These are phyloP conservation scores for Viola pubescens DNA, from an alignment of 441 rosid species.

Conservation along the genomic window DNA sequence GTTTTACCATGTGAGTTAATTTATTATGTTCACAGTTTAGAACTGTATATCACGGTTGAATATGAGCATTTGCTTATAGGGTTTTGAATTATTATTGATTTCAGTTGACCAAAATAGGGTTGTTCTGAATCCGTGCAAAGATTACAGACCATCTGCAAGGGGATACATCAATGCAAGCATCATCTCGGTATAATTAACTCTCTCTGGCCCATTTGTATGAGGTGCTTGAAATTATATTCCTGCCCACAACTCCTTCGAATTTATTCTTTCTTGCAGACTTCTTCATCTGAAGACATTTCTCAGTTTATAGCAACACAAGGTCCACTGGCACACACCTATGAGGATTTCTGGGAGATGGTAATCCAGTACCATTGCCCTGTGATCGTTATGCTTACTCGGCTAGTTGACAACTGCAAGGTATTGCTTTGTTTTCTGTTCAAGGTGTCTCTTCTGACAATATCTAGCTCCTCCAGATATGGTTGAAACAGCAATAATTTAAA, in stretches of 20 bases:
- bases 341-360: slow-evolving; percentile 96
- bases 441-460: slow-evolving; percentile 7
- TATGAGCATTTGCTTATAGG: not conserved
- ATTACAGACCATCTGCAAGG: slow-evolving; percentile 45
- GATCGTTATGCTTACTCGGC: slow-evolving; percentile 80
- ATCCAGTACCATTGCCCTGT: slow-evolving; percentile 67
- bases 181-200: slow-evolving; percentile 31
- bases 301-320: slow-evolving; percentile 88
- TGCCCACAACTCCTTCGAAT: not conserved
- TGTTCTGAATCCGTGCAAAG: slow-evolving; percentile 64
- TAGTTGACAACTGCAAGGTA: slow-evolving; percentile 68
- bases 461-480: not conserved
- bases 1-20: slow-evolving; percentile 57
- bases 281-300: slow-evolving; percentile 49
- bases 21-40: not conserved
- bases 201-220: not conserved
- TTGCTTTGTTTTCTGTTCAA: slow-evolving; percentile 13
- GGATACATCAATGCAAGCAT: slow-evolving; percentile 90
- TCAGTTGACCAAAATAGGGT: slow-evolving; percentile 69
- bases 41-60: not conserved
- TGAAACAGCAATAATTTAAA: not conserved
- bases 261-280: slow-evolving; percentile 40
- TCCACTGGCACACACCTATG: slow-evolving; percentile 65
- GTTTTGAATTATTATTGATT: slow-evolving; percentile 14
- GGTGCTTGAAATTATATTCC: slow-evolving; percentile 3